Base-by-base conservation (phyloP, 2,329 filamentous ascomycete species). In the Trichophyton mentagrophytes region DNA sequence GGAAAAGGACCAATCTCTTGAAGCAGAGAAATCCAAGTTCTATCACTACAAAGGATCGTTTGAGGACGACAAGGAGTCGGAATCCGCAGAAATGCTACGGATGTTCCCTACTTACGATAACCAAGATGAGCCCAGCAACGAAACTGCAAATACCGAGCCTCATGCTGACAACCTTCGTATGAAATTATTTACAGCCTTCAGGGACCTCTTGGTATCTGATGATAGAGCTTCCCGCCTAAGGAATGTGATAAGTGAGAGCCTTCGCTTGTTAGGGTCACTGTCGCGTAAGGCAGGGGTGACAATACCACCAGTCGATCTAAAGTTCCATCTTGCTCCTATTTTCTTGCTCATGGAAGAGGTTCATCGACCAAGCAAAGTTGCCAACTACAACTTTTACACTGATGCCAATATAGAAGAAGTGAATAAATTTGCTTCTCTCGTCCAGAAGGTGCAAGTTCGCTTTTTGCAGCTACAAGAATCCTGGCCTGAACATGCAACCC, bases 381-480 rank as follows among this genome's bases (percentile, higher is more conserved):
- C 72, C 36, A 72, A 77, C 25, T 95, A 92, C 77, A 96, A 96
- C 73, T 96, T 99, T 72, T 99, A 99, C 72, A 85, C 82, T 0
- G 86, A 95, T 67, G 72, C 86, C 2, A 95, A 97, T 67, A 76
- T 92, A 11, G 72, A 77, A 1, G 89, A 97, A 74, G 85, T 85
- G 8, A 85, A 87, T 63, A 87, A 85, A 63, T 79, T 96, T 3
- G 84, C 93, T 27, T 74, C 72, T 0, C 76, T 96, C 7, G 78
- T 90, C 9, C 80, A 85, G 67, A 82, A 84, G 58, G 83, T 92
- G 53, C 85, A 87, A 69, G 70, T 76, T 55, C 84, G 87, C 15
- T 96, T 97, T 75, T 79, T 80, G 20, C 80, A 87, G 63, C 83
- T 99, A 11, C 77, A 79, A 62, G 73, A 76, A 20, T 71, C 77